Percentiles rank a stretch among this genome's conserved stretches.
Evolutionary conservation across 2,329 filamentous ascomycete species (phyloP).

Genomic region (Penicillium digitatum): DNA sequence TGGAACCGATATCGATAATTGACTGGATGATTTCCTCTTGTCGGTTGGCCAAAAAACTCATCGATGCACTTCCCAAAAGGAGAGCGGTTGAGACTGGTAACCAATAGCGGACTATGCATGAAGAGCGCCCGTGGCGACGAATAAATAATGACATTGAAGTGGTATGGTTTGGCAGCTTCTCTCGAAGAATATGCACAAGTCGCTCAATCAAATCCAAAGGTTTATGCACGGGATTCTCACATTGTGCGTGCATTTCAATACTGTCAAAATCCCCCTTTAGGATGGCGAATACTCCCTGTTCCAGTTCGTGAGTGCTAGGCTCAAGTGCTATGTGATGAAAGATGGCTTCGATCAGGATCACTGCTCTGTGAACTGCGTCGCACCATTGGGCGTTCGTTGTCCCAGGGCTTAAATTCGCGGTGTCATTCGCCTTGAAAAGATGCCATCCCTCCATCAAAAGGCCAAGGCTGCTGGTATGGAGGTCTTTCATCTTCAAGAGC

Average conservation of each 20-base stretch:
- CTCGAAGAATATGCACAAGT: conserved; percentile 58
- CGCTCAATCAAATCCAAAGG: conserved; percentile 37
- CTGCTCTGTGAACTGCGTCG: conserved; percentile 71
- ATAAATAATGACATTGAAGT: conserved; percentile 55
- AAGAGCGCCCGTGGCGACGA: conserved; percentile 68
- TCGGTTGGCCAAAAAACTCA: conserved; percentile 70
- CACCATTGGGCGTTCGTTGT: conserved; percentile 58
- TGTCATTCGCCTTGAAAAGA: conserved; percentile 60
- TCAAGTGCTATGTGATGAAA: conserved; percentile 67
- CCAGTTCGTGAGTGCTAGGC: conserved; percentile 51
- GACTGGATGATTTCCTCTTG: conserved; percentile 74
- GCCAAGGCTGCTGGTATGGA: conserved; percentile 81
- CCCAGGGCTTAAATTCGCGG: conserved; percentile 46
- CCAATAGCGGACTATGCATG: conserved; percentile 79
- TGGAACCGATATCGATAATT: conserved; percentile 73
- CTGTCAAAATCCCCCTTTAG: conserved; percentile 58
- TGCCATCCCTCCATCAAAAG: conserved; percentile 83
- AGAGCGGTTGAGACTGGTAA: conserved; percentile 67
- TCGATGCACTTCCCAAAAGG: conserved; percentile 79
- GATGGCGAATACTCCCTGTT: conserved; percentile 53
- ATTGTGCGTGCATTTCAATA: conserved; percentile 29
- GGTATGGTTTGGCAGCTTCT: conserved; percentile 65
- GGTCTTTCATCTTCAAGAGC: conserved; percentile 68
- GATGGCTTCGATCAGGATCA: conserved; percentile 81
- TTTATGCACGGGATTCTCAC: conserved; percentile 35